Conservation (phyloP, 192 early-diverging fungal genomes). For the Coemansia sp. region DNA sequence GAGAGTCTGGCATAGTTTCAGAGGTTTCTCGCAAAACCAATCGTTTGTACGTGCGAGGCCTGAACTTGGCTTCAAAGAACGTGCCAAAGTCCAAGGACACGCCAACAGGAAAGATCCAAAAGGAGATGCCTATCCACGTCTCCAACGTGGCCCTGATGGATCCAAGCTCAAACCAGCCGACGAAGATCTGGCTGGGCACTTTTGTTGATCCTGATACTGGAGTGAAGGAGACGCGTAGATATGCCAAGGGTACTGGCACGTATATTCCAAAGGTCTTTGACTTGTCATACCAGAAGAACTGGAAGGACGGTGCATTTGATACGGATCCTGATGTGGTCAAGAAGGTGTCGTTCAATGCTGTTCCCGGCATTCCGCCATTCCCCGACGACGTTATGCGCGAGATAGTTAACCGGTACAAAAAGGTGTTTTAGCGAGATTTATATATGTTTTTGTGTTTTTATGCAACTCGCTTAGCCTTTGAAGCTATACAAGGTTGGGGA, state of each 20-base stretch:
- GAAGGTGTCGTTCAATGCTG: conserved; percentile 34
- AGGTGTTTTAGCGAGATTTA: conserved; percentile 22
- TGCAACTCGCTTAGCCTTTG: neutral
- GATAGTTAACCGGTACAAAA: conserved; percentile 45
- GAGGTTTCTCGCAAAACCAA: conserved; percentile 63
- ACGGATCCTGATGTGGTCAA: conserved; percentile 28
- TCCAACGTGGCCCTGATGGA: conserved; percentile 73
- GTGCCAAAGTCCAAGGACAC: conserved; percentile 60
- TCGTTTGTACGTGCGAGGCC: conserved; percentile 60
- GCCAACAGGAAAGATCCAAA: conserved; percentile 56
- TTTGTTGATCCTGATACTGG: conserved; percentile 27
- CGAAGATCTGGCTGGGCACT: conserved; percentile 23
- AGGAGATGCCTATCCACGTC: conserved; percentile 68
- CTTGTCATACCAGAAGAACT: conserved; percentile 38
- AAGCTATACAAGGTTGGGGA: conserved; percentile 63
- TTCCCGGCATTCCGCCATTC: conserved; percentile 42
- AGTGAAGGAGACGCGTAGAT: conserved; percentile 26
- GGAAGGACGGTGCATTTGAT: conserved; percentile 41
- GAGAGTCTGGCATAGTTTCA: conserved; percentile 62
- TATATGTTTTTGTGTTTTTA: neutral
- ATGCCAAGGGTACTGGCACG: conserved; percentile 29
- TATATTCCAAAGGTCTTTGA: conserved; percentile 30
- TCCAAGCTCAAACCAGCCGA: conserved; percentile 51
- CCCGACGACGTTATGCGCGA: conserved; percentile 47
- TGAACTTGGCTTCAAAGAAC: conserved; percentile 60